Evolutionary conservation across 257 asterid genomes (phyloP).

Genomic region (Ehretia macrophylla): DNA sequence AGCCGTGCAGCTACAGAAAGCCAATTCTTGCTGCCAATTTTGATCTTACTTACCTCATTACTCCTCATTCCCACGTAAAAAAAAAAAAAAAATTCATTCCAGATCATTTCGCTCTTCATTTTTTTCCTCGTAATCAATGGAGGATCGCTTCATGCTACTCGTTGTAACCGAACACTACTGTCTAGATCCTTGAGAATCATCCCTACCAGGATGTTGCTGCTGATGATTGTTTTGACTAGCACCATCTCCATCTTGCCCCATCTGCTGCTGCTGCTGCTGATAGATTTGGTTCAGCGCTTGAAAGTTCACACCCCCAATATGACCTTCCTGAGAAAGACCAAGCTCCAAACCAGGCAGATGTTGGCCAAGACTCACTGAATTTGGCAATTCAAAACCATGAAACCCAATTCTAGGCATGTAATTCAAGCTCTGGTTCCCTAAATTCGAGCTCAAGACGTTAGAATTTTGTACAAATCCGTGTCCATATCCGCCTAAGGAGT

Average conservation of each 20-base stretch:
- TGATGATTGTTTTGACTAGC: conserved; percentile 18
- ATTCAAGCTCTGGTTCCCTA: conserved; percentile 18
- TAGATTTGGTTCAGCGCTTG: conserved; percentile 53
- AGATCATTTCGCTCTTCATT: conserved; percentile 18
- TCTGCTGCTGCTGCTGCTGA: conserved; percentile 56
- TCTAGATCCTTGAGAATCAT: conserved; percentile 45
- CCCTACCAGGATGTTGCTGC: conserved; percentile 25
- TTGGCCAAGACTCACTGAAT: conserved; percentile 21
- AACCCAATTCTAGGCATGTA: conserved; percentile 30
- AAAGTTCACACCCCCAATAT: conserved; percentile 46
- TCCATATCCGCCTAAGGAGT: conserved; percentile 38
- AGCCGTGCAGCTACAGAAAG: background rate
- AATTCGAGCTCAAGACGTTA: conserved; percentile 18
- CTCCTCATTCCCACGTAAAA: too few species aligned
- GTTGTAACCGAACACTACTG: conserved; percentile 11
- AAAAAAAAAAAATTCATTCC: background rate
- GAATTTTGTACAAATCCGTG: conserved; percentile 36
- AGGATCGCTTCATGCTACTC: background rate
- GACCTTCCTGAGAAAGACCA: conserved; percentile 75
- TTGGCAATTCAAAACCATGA: conserved; percentile 37
- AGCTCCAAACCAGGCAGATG: conserved; percentile 65
- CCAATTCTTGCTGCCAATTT: background rate
- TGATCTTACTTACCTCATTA: too few species aligned
- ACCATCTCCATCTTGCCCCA: conserved; percentile 40
- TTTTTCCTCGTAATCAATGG: conserved; percentile 8